Percentiles rank a stretch among this genome's conserved stretches.
These are phyloP conservation scores for Priceomyces castillae DNA, from an alignment of 805 yeast species.

Conservation along the genomic window DNA sequence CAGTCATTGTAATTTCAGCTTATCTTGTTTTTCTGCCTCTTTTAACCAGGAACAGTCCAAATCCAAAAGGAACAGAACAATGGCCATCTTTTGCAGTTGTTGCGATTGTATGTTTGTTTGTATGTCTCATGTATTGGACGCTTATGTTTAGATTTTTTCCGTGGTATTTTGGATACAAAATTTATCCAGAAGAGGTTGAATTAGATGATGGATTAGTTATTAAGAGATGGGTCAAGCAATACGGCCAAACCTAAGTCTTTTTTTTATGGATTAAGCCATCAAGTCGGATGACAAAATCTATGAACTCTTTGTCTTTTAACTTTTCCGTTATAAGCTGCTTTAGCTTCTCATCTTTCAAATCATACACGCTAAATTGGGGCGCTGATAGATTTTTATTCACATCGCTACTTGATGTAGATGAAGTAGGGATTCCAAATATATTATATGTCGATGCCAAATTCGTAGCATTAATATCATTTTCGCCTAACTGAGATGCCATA, in stretches of 20 bases:
- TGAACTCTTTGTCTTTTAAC: constrained; percentile 14
- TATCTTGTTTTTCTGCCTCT: constrained; percentile 54
- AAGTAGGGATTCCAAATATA: not conserved
- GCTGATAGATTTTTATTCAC: not conserved
- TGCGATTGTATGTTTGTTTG: constrained; percentile 38
- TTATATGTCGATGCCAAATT: not conserved
- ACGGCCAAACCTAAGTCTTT: not conserved
- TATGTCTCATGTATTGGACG: constrained; percentile 56
- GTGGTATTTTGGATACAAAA: constrained; percentile 40
- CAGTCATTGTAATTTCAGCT: constrained; percentile 44
- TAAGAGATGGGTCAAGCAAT: constrained; percentile 46
- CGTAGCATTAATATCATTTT: not conserved
- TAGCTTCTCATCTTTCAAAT: constrained; percentile 9
- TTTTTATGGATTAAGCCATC: constrained; percentile 14
- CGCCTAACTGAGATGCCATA: not conserved
- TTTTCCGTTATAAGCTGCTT: constrained; percentile 6
- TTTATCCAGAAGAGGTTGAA: constrained; percentile 38
- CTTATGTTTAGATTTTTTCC: constrained; percentile 51
- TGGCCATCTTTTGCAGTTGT: constrained; percentile 52
- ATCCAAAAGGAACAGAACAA: constrained; percentile 37
- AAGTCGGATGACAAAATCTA: constrained; percentile 14
- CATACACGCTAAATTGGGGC: constrained; percentile 2
- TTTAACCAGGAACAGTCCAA: constrained; percentile 31
- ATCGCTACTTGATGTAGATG: not conserved
- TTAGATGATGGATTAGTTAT: constrained; percentile 59